Evolutionary conservation across 129 eudicot genomes (phyloP).

Genomic region (Lactuca sativa): DNA sequence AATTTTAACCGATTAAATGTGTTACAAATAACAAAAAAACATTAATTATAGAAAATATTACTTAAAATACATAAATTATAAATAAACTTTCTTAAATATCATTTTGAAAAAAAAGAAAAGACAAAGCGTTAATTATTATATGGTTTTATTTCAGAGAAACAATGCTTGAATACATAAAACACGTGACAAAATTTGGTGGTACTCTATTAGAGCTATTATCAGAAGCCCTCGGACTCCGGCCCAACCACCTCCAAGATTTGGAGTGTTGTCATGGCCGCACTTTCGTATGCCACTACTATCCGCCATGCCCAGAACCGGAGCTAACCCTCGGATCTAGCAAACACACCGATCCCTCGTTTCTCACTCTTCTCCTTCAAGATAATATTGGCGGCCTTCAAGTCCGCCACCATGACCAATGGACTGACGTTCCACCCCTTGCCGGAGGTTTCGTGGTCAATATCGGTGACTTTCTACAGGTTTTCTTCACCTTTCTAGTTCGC

Average conservation of each 20-base stretch:
- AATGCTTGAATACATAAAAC: conserved; percentile 38
- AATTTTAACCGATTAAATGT: too few relatives aligned
- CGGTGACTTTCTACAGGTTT: conserved; percentile 65
- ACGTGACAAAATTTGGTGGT: conserved; percentile 33
- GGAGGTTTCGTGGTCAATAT: conserved; percentile 54
- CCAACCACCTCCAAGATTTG: conserved; percentile 32
- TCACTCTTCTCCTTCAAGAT: conserved; percentile 59
- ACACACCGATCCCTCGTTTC: conserved; percentile 51
- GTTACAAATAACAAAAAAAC: too few relatives aligned
- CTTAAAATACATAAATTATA: too few relatives aligned
- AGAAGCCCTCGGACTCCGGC: conserved; percentile 53
- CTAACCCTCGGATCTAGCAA: conserved; percentile 48
- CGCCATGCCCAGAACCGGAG: conserved; percentile 65
- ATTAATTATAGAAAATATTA: too few relatives aligned
- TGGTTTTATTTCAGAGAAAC: conserved; percentile 39
- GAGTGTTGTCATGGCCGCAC: conserved; percentile 37
- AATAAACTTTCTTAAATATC: too few relatives aligned
- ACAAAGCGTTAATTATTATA: neutral
- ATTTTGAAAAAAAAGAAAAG: too few relatives aligned
- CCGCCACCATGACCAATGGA: conserved; percentile 49
- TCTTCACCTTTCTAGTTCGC: neutral
- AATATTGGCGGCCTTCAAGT: conserved; percentile 60
- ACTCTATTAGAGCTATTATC: conserved; percentile 40
- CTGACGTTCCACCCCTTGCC: conserved; percentile 35
- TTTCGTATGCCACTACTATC: conserved; percentile 51